Evolutionary conservation across 2,329 filamentous ascomycete species (phyloP).

Genomic region (Eutypa lata): DNA sequence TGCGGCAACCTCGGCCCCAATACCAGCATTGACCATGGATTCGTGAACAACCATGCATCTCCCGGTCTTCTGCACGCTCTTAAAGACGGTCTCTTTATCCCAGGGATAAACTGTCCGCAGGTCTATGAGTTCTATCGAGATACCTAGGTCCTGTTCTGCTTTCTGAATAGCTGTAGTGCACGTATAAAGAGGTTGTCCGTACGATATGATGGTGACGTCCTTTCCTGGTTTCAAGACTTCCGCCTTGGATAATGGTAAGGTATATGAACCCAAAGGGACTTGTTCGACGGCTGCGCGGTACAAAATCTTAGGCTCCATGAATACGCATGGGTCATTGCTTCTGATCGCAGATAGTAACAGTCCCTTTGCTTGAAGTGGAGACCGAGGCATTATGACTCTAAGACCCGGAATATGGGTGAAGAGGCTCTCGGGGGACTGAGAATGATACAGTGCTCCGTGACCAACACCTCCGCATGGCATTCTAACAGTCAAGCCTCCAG

Average conservation of each 20-base stretch:
- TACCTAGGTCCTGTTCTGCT: conserved; percentile 71
- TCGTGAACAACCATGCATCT: conserved; percentile 87
- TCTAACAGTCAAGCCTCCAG: conserved; percentile 77
- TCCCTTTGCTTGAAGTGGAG: conserved; percentile 84
- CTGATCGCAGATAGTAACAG: conserved; percentile 73
- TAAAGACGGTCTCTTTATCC: conserved; percentile 77
- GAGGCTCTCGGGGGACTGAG: conserved; percentile 82
- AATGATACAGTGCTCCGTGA: conserved; percentile 84
- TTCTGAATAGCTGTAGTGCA: conserved; percentile 74
- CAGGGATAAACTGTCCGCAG: conserved; percentile 86
- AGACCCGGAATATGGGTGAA: conserved; percentile 87
- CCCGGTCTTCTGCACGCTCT: conserved; percentile 84
- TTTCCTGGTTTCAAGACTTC: conserved; percentile 78
- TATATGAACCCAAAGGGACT: conserved; percentile 76
- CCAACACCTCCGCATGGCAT: conserved; percentile 92
- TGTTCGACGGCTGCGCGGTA: conserved; percentile 91
- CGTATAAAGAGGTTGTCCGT: conserved; percentile 84
- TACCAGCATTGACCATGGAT: conserved; percentile 84
- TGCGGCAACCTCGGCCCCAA: conserved; percentile 85
- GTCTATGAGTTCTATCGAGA: conserved; percentile 82
- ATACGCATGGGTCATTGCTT: conserved; percentile 82
- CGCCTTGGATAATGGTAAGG: conserved; percentile 81
- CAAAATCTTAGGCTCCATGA: conserved; percentile 91
- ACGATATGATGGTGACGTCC: conserved; percentile 81
- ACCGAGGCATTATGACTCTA: conserved; percentile 80